Conservation (phyloP, 495 filamentous ascomycete species). For the Pseudoneurospora amorphoporcata region DNA sequence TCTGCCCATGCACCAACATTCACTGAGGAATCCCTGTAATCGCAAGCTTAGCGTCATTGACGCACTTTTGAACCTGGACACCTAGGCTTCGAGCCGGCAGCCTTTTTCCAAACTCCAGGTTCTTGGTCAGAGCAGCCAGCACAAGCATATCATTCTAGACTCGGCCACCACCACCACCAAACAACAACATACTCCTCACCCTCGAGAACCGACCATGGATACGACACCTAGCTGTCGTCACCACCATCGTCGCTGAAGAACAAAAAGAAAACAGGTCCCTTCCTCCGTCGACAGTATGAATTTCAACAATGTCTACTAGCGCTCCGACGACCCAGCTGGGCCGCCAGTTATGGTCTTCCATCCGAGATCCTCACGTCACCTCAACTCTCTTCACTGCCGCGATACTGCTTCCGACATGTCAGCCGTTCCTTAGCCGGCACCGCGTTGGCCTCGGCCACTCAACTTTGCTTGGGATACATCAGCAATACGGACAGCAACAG, state of each 20-base stretch:
- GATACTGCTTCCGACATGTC: slow-evolving; percentile 20
- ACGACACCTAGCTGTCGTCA: not conserved
- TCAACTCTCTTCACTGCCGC: slow-evolving; percentile 15
- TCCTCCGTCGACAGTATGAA: slow-evolving; percentile 19
- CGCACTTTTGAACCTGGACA: slow-evolving; percentile 11
- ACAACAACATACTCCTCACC: not conserved
- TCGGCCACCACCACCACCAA: slow-evolving; percentile 1
- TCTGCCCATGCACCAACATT: not conserved
- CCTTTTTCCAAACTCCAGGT: not conserved
- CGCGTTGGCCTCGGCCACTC: slow-evolving; percentile 5
- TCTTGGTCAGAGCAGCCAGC: not conserved
- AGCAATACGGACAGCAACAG: not conserved
- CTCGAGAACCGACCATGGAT: not conserved
- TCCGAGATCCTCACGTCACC: slow-evolving; percentile 27
- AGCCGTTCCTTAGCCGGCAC: slow-evolving; percentile 8
- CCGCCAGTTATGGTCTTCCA: slow-evolving; percentile 33
- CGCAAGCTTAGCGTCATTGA: slow-evolving; percentile 13
- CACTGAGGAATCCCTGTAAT: slow-evolving; percentile 1
- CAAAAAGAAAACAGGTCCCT: not conserved
- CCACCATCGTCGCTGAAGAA: not conserved
- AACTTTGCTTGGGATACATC: not conserved
- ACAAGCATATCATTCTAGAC: not conserved
- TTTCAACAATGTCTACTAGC: slow-evolving; percentile 38
- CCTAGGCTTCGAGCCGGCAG: not conserved
- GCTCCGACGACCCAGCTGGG: slow-evolving; percentile 33